Evolutionary conservation across 352 stramenopile genomes (phyloP).

Genomic region (Globisporangium polare): DNA sequence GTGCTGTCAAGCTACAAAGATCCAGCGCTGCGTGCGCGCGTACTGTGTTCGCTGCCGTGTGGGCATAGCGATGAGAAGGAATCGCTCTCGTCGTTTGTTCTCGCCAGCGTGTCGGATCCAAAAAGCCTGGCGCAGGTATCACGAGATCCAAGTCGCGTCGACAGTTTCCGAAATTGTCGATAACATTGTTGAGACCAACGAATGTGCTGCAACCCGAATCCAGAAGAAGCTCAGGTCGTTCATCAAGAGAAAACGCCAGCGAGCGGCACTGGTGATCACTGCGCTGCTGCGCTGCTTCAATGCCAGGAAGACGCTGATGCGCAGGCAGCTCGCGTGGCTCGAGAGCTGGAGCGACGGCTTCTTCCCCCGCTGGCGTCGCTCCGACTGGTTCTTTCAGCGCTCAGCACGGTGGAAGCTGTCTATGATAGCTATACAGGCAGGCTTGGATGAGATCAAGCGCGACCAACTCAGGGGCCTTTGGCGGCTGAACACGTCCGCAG

Average conservation of each 20-base stretch:
- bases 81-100: conserved; percentile 15
- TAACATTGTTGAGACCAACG: conserved; percentile 10
- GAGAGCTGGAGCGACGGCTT: conserved; percentile 7
- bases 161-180: conserved; percentile 10
- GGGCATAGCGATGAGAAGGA: not conserved
- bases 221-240: conserved; percentile 7
- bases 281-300: conserved; percentile 20
- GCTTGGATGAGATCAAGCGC: not conserved
- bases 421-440: not conserved
- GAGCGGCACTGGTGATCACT: conserved; percentile 10
- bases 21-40: conserved; percentile 21
- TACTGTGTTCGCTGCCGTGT: conserved; percentile 14
- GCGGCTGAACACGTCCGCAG: conserved; percentile 3
- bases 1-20: conserved; percentile 1
- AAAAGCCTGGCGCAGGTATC: conserved; percentile 21
- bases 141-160: not conserved
- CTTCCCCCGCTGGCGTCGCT: conserved; percentile 4
- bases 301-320: conserved; percentile 14
- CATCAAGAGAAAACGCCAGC: conserved; percentile 3
- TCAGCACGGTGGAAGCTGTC: not conserved
- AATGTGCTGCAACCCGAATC: conserved; percentile 3
- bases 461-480: conserved; percentile 5
- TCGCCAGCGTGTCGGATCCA: conserved; percentile 22
- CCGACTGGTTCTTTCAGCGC: not conserved
- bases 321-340: conserved; percentile 12